Evolutionary conservation across 176 grass and related monocot genomes (phyloP).

Genomic region (Dendrocalamus sinicus): DNA sequence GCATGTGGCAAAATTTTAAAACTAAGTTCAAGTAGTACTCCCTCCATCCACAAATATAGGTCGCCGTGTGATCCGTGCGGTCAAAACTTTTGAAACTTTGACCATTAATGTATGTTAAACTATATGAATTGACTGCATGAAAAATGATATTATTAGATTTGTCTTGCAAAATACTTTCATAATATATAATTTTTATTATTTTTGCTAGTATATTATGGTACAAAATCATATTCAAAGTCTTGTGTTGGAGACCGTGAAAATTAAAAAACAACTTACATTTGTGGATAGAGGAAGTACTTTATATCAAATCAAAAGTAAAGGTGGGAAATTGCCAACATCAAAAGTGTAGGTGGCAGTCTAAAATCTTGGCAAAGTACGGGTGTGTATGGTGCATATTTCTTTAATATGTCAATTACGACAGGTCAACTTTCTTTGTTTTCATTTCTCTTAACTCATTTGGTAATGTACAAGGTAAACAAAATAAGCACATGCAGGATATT

Average conservation of each 20-base stretch:
- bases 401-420: neutral
- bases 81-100: too few relatives aligned
- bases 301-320: neutral
- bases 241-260: too few relatives aligned
- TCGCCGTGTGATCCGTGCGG: too few relatives aligned
- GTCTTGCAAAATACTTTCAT: too few relatives aligned
- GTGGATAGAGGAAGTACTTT: neutral
- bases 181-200: too few relatives aligned
- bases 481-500: neutral
- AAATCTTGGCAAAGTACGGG: neutral
- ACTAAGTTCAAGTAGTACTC: neutral
- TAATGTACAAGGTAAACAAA: neutral
- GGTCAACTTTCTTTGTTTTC: neutral
- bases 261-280: too few relatives aligned
- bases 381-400: neutral
- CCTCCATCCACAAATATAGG: too few relatives aligned
- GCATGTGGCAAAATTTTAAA: neutral
- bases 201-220: too few relatives aligned
- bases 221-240: too few relatives aligned
- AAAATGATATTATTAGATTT: too few relatives aligned
- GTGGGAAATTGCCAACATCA: neutral
- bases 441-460: neutral
- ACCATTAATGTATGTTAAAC: too few relatives aligned
- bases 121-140: too few relatives aligned
- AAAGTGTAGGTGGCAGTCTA: neutral